Conservation (phyloP, 2,329 filamentous ascomycete genomes). For the Volutella citrinella region DNA sequence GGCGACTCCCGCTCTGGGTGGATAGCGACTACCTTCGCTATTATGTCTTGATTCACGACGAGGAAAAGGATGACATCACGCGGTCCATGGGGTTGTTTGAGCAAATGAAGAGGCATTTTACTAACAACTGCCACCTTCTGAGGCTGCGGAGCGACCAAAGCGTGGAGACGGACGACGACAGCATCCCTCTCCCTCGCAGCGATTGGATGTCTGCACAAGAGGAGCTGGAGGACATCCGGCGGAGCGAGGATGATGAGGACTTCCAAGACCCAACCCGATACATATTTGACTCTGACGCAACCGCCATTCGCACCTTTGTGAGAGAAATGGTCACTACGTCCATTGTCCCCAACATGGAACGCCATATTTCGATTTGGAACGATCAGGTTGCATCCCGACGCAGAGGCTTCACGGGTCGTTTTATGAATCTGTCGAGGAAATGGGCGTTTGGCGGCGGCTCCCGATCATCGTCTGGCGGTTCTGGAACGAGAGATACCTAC, state of each 20-base stretch:
- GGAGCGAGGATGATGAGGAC: constrained; percentile 64
- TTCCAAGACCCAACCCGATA: constrained; percentile 71
- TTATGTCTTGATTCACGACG: constrained; percentile 94
- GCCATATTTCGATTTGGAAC: constrained; percentile 88
- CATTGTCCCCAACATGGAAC: constrained; percentile 93
- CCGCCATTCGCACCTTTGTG: constrained; percentile 83
- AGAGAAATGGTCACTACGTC: constrained; percentile 95
- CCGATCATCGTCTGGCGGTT: constrained; percentile 55
- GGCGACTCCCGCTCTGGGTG: constrained; percentile 77
- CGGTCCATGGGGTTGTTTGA: constrained; percentile 90
- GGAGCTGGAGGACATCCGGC: constrained; percentile 72
- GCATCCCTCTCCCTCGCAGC: constrained; percentile 72
- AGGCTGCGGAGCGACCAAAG: constrained; percentile 81
- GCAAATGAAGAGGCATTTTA: constrained; percentile 98
- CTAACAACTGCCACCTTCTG: constrained; percentile 89
- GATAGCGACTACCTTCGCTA: constrained; percentile 91
- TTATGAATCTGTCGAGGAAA: constrained; percentile 89
- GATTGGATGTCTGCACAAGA: constrained; percentile 90
- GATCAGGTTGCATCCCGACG: constrained; percentile 92
- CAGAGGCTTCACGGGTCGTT: constrained; percentile 84
- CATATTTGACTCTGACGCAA: constrained; percentile 89
- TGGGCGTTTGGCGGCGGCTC: constrained; percentile 77
- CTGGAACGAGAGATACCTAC: constrained; percentile 65
- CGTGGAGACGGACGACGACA: constrained; percentile 88
- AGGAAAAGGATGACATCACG: constrained; percentile 89